Evolutionary conservation across 257 asterid genomes (phyloP), one percentile per base, ranked within the genome.

Genomic region (Striga asiatica): DNA sequence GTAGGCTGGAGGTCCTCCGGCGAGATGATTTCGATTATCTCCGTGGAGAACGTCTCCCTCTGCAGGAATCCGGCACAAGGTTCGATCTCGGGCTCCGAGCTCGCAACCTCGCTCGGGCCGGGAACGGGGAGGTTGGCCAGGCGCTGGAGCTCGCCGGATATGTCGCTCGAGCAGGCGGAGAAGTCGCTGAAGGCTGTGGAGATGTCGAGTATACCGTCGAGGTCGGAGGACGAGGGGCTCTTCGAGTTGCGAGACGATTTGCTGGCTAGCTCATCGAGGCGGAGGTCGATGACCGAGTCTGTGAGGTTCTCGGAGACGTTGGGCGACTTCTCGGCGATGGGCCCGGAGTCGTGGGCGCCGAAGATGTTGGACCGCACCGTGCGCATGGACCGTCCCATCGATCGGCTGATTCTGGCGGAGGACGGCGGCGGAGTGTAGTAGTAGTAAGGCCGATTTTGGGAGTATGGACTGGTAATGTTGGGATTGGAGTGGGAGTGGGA

Each of bases 301-400:
- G 37, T 31, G 37, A 31, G 37, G 3, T 34, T 34, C 12, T 35
- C 41, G 41, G 41, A 10, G 41, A 11, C 13, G 8, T 1, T 1
- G 4, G 42, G 14, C 14, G 14, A 2, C 3, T n/a, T 1, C n/a
- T 32, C 38, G 38, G 38, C 10, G 48, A 41, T 41, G 1, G 21
- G 47, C 20, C 21, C 47, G 47, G 47, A 6, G 2, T 14, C 9
- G 35, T 29, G 38, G 38, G 2, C n/a, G 14, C 4, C 14, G 16
- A 11, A 35, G 42, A 35, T 8, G 42, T 11, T 35, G 42, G 93
- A 69, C 6, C 75, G 70, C 62, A 69, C 46, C 12, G 75, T 69
- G 34, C 75, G 70, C 75, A 69, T 69, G 18, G 75, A 69, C 23
- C 69, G 74, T 51, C 64, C 80, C 12, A 59, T 49, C 16, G 77